Evolutionary conservation across 768 basidiomycete species (phyloP).

Genomic region (Candolleomyces aberdarensis): DNA sequence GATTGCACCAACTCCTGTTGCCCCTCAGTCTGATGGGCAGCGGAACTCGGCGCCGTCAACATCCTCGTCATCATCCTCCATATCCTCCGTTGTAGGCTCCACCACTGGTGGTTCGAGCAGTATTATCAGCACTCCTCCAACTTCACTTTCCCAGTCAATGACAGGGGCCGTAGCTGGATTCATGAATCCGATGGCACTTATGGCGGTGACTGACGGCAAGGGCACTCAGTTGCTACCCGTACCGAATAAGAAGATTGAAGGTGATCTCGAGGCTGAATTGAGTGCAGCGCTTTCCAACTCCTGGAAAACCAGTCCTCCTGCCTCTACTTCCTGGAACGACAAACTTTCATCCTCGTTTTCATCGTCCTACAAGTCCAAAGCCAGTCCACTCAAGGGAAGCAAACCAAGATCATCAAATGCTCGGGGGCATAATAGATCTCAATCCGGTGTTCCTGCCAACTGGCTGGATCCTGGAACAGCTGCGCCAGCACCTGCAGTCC

Average conservation of each 20-base stretch:
- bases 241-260: slow-evolving; percentile 12
- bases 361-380: slow-evolving; percentile 36
- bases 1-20: slow-evolving; percentile 2
- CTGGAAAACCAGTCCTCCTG: slow-evolving; percentile 31
- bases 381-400: slow-evolving; percentile 30
- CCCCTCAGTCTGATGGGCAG: slow-evolving; percentile 10
- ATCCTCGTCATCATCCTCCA: slow-evolving; percentile 53
- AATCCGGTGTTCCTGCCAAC: slow-evolving; percentile 35
- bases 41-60: slow-evolving; percentile 34
- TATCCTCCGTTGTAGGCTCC: slow-evolving; percentile 40
- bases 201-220: slow-evolving; percentile 21
- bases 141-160: slow-evolving; percentile 48
- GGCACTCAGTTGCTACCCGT: slow-evolving; percentile 13
- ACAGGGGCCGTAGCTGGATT: slow-evolving; percentile 42
- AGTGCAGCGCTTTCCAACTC: slow-evolving; percentile 24
- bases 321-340: slow-evolving; percentile 38
- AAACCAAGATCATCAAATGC: slow-evolving; percentile 20
- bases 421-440: slow-evolving; percentile 32
- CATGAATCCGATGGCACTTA: slow-evolving; percentile 31
- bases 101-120: slow-evolving; percentile 38
- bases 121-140: slow-evolving; percentile 54
- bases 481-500: slow-evolving; percentile 51
- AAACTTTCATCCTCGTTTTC: slow-evolving; percentile 31
- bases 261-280: slow-evolving; percentile 1
- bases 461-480: slow-evolving; percentile 54